Conservation (phyloP, 2,329 filamentous ascomycete species). For the Chaetothyriales sp. region DNA sequence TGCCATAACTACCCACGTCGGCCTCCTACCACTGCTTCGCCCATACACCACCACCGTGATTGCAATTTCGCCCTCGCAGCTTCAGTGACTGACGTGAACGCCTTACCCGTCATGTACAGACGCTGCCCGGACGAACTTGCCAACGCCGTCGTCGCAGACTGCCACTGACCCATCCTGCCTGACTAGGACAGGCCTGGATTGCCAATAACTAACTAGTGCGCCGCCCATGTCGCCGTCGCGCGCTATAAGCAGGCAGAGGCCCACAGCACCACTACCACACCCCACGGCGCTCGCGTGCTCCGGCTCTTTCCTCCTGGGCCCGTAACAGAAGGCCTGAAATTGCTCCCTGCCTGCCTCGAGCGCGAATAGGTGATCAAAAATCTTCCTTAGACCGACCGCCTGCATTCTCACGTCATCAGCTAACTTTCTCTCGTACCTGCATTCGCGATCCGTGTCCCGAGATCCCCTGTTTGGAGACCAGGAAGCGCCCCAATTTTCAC, state of each 20-base stretch:
- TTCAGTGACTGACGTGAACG: too few relatives aligned
- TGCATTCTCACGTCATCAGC: background rate
- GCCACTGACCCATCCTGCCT: background rate
- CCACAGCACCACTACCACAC: background rate
- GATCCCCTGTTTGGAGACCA: background rate
- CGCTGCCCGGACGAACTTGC: background rate
- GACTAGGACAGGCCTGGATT: background rate
- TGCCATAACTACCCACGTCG: background rate
- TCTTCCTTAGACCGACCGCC: background rate
- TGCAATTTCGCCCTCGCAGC: background rate
- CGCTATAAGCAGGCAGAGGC: background rate
- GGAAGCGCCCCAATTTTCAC: too few relatives aligned
- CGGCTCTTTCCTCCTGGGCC: too few relatives aligned
- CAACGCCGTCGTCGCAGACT: background rate
- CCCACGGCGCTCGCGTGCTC: too few relatives aligned
- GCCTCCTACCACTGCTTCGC: background rate
- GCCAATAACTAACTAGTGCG: too few relatives aligned
- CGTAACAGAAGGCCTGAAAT: background rate
- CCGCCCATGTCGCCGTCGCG: background rate
- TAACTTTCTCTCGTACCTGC: background rate
- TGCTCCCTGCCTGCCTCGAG: background rate
- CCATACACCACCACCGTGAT: background rate
- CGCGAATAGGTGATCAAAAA: background rate
- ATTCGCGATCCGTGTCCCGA: background rate
- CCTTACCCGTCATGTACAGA: background rate